Evolutionary conservation across 208 protist species (phyloP), one percentile per base, ranked within the genome.

Genomic region (Wallacemonas sp.): DNA sequence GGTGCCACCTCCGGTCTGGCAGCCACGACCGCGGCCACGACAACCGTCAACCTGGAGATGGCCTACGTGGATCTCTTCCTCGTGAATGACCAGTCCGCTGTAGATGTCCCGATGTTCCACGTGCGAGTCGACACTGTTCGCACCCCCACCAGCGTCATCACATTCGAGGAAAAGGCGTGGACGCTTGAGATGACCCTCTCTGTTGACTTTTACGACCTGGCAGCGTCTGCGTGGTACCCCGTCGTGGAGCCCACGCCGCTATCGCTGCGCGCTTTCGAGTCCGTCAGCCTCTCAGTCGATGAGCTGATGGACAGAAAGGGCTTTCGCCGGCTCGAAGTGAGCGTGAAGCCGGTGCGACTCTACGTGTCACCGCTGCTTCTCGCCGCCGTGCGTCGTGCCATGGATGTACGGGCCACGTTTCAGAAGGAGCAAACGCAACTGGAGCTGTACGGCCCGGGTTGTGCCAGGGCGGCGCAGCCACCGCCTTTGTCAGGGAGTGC

Each of bases 151-250:
- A 39, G 55, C 17, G 46, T 68, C 12, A 58, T 67, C 26, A 51
- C 60, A n/a, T 19, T 27, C 2, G 14, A 41, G 22, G 17, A 41
- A 9, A 53, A 44, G 21, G 69, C 74, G 69, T 49, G 66, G 54
- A 75, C 81, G 53, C 15, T 81, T 33, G 38, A 64, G 33, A 41
- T 71, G 17, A 46, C 24, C 15, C 59, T 71, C 4, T 70, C 46
- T n/a, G 67, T 72, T 2, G 75, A 77, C 17, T 88, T 71, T 58
- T 88, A 81, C 56, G 66, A 83, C 42, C 27, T 76, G 1, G 41
- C 41, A 9, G 66, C 62, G 21, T 75, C 73, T 0, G 44, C 73
- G 24, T 88, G 81, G 81, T 54, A 51, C 53, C 71, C 77, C 12
- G 53, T 77, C 31, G 14, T 88, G 31, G 77, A 84, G 51, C 64